Evolutionary conservation across 1,284 basidiomycete species (phyloP).

Genomic region (Moesziomyces antarcticus): DNA sequence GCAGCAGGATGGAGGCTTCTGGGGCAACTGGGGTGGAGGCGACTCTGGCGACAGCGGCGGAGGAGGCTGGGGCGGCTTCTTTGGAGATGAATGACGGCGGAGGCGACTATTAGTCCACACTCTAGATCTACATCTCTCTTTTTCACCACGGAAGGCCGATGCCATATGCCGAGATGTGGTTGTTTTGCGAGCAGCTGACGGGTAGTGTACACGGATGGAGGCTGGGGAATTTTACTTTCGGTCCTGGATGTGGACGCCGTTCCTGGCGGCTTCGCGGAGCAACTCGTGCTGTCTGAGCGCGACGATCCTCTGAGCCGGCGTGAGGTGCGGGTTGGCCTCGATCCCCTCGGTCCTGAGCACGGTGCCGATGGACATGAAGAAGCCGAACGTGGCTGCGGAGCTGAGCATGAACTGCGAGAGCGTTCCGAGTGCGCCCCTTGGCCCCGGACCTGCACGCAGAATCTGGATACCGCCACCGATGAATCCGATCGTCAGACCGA

Average conservation of each 20-base stretch:
- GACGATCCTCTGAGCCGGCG: conserved; percentile 22
- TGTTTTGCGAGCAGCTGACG: not conserved
- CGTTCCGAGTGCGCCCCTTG: conserved; percentile 57
- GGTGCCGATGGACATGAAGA: conserved; percentile 65
- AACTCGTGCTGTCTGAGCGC: conserved; percentile 30
- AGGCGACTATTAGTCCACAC: conserved; percentile 10
- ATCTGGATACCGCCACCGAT: conserved; percentile 65
- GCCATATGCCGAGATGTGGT: not conserved
- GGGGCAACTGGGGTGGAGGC: conserved; percentile 23
- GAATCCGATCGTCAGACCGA: conserved; percentile 64
- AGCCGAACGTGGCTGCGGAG: conserved; percentile 64
- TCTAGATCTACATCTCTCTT: not conserved
- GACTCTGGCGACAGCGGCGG: conserved; percentile 26
- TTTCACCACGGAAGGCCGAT: not conserved
- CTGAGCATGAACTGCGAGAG: conserved; percentile 64
- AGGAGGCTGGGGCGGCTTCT: conserved; percentile 48
- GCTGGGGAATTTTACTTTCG: not conserved
- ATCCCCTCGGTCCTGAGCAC: conserved; percentile 60
- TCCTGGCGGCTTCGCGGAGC: conserved; percentile 7
- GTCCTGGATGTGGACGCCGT: conserved; percentile 14
- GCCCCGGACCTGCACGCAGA: conserved; percentile 61
- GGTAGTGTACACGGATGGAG: conserved; percentile 26
- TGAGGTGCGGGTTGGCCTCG: conserved; percentile 29
- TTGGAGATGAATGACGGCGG: conserved; percentile 29
- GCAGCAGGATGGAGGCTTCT: conserved; percentile 21